Evolutionary conservation across 1,284 basidiomycete genomes (phyloP).

Genomic region (Coniferiporia weirii): DNA sequence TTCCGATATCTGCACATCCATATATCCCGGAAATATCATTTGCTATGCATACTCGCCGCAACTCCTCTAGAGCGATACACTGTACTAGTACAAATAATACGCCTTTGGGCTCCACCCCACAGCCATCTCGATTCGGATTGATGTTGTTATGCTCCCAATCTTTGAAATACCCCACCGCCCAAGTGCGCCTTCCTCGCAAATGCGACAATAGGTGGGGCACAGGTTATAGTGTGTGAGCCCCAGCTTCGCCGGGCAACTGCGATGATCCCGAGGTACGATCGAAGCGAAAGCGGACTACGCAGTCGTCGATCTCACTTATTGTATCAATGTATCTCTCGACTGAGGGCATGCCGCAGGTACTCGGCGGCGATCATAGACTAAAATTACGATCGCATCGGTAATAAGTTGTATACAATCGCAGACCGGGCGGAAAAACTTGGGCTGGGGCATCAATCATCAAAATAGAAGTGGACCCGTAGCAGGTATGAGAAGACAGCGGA

Average conservation of each 20-base stretch:
- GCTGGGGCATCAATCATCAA: neutral
- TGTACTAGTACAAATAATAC: no score
- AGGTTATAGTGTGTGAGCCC: neutral
- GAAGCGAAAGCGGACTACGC: neutral
- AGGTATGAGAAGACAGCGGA: neutral
- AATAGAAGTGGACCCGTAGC: neutral
- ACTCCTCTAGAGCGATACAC: no score
- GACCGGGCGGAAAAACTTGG: no score
- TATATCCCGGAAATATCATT: neutral
- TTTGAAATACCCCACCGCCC: no score
- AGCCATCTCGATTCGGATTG: no score
- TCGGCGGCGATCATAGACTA: neutral
- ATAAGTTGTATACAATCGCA: no score
- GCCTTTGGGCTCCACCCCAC: no score
- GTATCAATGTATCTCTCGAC: neutral
- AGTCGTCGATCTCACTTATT: neutral
- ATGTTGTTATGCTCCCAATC: no score
- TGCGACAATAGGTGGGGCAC: neutral
- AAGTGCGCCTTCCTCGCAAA: neutral
- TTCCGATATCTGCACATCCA: neutral
- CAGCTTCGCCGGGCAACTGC: neutral
- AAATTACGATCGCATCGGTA: neutral
- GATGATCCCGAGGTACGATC: neutral
- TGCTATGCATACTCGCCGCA: neutral
- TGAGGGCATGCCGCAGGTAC: neutral